These are phyloP conservation scores for Xylariomycetidae sp. DNA, from an alignment of 2,329 filamentous ascomycete species.

Conservation along the genomic window DNA sequence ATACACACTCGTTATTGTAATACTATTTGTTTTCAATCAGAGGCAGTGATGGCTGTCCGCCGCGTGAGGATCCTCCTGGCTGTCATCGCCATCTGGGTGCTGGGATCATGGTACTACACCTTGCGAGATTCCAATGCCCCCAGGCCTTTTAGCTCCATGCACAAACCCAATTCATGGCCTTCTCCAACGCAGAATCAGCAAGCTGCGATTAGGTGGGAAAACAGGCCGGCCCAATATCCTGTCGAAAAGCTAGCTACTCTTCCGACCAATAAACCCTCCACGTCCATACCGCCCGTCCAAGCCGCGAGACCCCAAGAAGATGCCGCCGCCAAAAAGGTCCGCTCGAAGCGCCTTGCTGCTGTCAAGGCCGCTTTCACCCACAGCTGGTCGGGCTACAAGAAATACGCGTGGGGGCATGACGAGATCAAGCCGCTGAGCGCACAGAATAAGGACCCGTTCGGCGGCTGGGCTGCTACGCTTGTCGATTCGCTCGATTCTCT, in stretches of 20 bases:
- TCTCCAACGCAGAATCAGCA: constrained; percentile 4
- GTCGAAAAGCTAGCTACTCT: constrained; percentile 28
- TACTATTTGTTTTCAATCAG: too few relatives aligned
- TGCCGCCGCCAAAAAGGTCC: constrained; percentile 25
- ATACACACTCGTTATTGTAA: too few relatives aligned
- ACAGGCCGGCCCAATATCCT: constrained; percentile 30
- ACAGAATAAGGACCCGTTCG: constrained; percentile 51
- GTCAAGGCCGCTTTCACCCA: constrained; percentile 48
- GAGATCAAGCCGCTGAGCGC: constrained; percentile 56
- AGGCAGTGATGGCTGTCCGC: constrained; percentile 27
- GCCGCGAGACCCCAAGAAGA: constrained; percentile 44
- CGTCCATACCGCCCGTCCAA: constrained; percentile 57
- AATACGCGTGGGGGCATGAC: constrained; percentile 59
- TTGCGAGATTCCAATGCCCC: constrained; percentile 13
- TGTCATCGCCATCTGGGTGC: constrained; percentile 23
- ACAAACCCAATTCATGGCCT: constrained; percentile 1
- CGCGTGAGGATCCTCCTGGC: constrained; percentile 24
- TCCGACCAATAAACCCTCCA: constrained; percentile 35
- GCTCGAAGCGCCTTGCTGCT: constrained; percentile 35
- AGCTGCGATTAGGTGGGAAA: constrained; percentile 24
- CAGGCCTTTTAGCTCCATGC: constrained; percentile 9
- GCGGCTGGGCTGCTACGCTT: constrained; percentile 63
- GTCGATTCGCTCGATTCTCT: constrained; percentile 67
- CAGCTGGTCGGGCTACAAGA: constrained; percentile 57
- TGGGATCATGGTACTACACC: constrained; percentile 28